Evolutionary conservation across 2,329 filamentous ascomycete genomes (phyloP), one percentile per base, ranked within the genome.

Genomic region (Verticillium albo-atrum): DNA sequence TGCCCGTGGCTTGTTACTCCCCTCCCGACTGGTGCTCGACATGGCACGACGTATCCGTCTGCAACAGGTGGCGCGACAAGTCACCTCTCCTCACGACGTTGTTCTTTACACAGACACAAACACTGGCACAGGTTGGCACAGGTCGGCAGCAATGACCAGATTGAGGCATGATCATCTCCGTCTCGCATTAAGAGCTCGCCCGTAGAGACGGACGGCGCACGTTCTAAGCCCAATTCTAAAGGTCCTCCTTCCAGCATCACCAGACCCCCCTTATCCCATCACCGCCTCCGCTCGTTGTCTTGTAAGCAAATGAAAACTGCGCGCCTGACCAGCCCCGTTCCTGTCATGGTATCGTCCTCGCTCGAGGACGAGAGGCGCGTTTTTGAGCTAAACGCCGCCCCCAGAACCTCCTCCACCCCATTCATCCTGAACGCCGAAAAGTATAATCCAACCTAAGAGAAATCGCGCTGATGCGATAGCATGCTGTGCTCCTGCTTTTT

Each of bases 141-240:
- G 7, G 9, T 32, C 9, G 7, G 14, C n/a, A 23, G 20, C 6
- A 23, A 2, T 12, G 6, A 12, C 10, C 14, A 12, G 14, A 12
- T 10, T 47, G 20, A 23, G 20, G 42, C 42, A 47, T 47, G n/a
- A 20, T 47, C 54, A 47, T 56, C 54, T 42, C 35, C 54, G 30
- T 56, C 34, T 56, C 54, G 34, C 54, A 56, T 56, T 56, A 56
- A 47, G 34, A 56, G 35, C 23, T 42, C 23, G 42, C 25, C 20
- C 17, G 3, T 9, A 37, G 42, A 3, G 6, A 47, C 42, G 20
- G 10, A 7, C 20, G 6, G 42, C n/a, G 30, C 30, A 32, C 30
- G 30, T 47, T 47, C 20, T 47, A 47, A 23, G 15, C 35, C 42
- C 42, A 15, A 47, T 7, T 23, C 20, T n/a, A 23, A 23, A 23